phyloP scores from a whole-genome alignment of 352 stramenopile genomes.

The Phytophthora litchii region DNA sequence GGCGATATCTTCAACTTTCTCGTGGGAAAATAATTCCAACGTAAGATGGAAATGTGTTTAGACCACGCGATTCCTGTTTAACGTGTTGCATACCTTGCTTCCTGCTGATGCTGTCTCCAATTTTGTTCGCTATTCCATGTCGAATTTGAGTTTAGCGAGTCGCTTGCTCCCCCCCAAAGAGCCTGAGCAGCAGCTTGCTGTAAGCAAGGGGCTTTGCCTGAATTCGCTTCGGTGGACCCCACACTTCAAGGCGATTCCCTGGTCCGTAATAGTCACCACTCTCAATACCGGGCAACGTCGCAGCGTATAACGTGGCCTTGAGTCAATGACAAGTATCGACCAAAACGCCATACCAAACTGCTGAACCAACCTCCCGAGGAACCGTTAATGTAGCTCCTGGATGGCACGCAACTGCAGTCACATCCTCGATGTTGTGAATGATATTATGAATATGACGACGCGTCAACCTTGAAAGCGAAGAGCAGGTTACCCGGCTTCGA shows the following conservation, averaged over 20 bases:
- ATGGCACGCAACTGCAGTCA: slow-evolving; percentile 38
- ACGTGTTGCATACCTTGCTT: slow-evolving; percentile 1
- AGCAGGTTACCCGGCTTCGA: slow-evolving; percentile 65
- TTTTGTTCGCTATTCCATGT: slow-evolving; percentile 5
- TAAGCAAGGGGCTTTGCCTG: too few relatives aligned
- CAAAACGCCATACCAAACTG: too few relatives aligned
- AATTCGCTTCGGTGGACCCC: too few relatives aligned
- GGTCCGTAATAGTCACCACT: slow-evolving; percentile 44
- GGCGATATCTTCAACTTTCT: slow-evolving; percentile 99
- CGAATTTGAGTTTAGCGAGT: slow-evolving; percentile 4
- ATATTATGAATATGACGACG: too few relatives aligned
- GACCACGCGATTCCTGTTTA: slow-evolving; percentile 2
- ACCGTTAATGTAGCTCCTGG: slow-evolving; percentile 35
- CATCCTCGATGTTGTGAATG: too few relatives aligned
- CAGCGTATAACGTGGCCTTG: too few relatives aligned
- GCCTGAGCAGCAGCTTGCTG: too few relatives aligned
- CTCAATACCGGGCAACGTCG: slow-evolving; percentile 1
- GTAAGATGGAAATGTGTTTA: slow-evolving; percentile 4
- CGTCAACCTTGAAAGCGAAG: slow-evolving; percentile 47
- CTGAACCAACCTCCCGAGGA: slow-evolving; percentile 16
- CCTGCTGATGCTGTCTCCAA: not conserved
- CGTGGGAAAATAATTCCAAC: slow-evolving; percentile 56
- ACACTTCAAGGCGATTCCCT: not conserved
- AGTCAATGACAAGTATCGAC: too few relatives aligned
- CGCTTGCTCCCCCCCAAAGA: too few relatives aligned